These are phyloP conservation scores for Apiospora arundinis DNA, from an alignment of 2,329 filamentous ascomycete genomes.

Conservation along the genomic window DNA sequence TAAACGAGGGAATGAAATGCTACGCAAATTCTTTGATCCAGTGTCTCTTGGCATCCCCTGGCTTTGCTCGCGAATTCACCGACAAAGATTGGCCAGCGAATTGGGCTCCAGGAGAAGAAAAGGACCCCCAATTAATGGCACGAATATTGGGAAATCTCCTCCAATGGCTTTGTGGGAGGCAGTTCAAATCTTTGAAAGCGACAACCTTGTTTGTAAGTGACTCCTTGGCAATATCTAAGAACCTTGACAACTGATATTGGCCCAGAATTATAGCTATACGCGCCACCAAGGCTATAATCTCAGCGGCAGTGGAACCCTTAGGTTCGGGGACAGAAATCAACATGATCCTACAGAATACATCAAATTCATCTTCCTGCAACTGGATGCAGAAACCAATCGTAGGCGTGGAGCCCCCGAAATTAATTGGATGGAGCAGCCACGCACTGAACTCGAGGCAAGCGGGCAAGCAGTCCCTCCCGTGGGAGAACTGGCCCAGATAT, in stretches of 20 bases:
- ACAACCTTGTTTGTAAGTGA: constrained; percentile 63
- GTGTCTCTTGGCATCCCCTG: constrained; percentile 75
- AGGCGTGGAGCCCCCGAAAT: constrained; percentile 45
- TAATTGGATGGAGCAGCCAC: too few species aligned
- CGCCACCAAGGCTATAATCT: constrained; percentile 56
- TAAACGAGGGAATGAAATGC: constrained; percentile 84
- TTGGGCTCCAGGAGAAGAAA: constrained; percentile 61
- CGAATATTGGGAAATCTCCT: constrained; percentile 66
- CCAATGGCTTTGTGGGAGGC: constrained; percentile 60
- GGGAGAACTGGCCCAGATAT: constrained; percentile 61
- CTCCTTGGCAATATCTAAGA: background rate
- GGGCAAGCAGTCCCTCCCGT: constrained; percentile 25
- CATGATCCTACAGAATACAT: constrained; percentile 94
- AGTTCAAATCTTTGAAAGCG: constrained; percentile 57
- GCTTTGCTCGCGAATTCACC: constrained; percentile 71
- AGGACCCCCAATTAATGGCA: constrained; percentile 64
- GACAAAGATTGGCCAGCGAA: constrained; percentile 66
- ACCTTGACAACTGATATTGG: background rate
- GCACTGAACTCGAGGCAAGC: constrained; percentile 33
- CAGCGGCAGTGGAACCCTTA: background rate
- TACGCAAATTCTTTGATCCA: constrained; percentile 94
- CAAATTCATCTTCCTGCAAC: constrained; percentile 78
- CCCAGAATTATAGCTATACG: constrained; percentile 66
- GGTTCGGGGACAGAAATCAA: constrained; percentile 74
- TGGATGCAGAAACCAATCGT: constrained; percentile 85